These are phyloP conservation scores for Trypanosoma grayi DNA, from an alignment of 208 protist genomes.

Conservation along the genomic window DNA sequence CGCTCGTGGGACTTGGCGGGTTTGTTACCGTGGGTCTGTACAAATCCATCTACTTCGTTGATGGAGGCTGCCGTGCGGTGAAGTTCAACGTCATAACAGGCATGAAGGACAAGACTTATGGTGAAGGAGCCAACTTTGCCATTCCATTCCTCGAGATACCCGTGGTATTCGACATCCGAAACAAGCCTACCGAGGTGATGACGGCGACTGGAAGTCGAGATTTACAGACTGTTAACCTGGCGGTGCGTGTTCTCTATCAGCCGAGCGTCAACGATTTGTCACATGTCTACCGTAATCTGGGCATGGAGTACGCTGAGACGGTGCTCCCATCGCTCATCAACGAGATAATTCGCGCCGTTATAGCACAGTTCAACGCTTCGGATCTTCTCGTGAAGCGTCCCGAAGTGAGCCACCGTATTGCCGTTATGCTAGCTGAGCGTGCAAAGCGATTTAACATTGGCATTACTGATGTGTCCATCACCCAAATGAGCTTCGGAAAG, in stretches of 20 bases:
- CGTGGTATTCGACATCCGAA: slow-evolving; percentile 97
- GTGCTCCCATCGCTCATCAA: slow-evolving; percentile 98
- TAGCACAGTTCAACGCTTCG: slow-evolving; percentile 98
- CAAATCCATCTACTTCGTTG: slow-evolving; percentile 94
- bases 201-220: slow-evolving; percentile 93
- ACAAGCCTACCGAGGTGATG: slow-evolving; percentile 83
- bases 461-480: slow-evolving; percentile 98
- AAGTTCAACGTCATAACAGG: slow-evolving; percentile 97
- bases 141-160: slow-evolving; percentile 97
- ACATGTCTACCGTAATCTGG: slow-evolving; percentile 94
- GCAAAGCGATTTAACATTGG: slow-evolving; percentile 97
- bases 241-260: slow-evolving; percentile 97
- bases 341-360: slow-evolving; percentile 98
- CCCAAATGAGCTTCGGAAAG: slow-evolving; percentile 95
- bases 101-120: slow-evolving; percentile 91
- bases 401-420: slow-evolving; percentile 92
- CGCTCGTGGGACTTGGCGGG: slow-evolving; percentile 48
- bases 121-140: slow-evolving; percentile 94
- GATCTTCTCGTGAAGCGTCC: slow-evolving; percentile 97
- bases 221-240: slow-evolving; percentile 99
- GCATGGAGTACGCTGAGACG: slow-evolving; percentile 97
- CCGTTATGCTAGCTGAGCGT: slow-evolving; percentile 91
- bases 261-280: slow-evolving; percentile 92
- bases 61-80: slow-evolving; percentile 96
- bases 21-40: slow-evolving; percentile 64